These are phyloP conservation scores for Castanea crenata DNA, from an alignment of 306 rosid genomes.

Conservation along the genomic window DNA sequence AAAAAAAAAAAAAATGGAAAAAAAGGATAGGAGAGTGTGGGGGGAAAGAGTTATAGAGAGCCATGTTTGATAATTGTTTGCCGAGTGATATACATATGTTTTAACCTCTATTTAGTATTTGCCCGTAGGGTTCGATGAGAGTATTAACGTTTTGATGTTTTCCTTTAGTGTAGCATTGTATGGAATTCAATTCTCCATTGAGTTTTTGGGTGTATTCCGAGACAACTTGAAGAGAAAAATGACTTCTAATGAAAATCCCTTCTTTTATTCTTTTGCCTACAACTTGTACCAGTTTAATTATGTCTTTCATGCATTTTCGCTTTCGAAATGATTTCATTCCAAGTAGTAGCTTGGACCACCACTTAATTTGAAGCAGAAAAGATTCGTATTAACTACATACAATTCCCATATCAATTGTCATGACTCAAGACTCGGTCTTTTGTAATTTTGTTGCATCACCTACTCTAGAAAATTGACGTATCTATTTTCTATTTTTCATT, in stretches of 20 bases:
- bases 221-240: slow-evolving; percentile 3
- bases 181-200: not conserved
- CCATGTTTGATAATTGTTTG: slow-evolving; percentile 26
- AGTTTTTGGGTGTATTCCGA: slow-evolving; percentile 3
- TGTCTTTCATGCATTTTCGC: slow-evolving; percentile 53
- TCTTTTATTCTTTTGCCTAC: slow-evolving; percentile 8
- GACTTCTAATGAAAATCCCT: not conserved
- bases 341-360: slow-evolving; percentile 69
- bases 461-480: slow-evolving; percentile 33
- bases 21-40: not conserved
- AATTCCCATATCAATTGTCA: slow-evolving; percentile 28
- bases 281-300: slow-evolving; percentile 26
- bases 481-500: not conserved
- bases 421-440: slow-evolving; percentile 32
- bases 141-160: slow-evolving; percentile 16
- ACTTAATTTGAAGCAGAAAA: slow-evolving; percentile 6
- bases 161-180: slow-evolving; percentile 1
- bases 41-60: not conserved
- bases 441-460: slow-evolving; percentile 27
- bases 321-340: slow-evolving; percentile 67
- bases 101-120: slow-evolving; percentile 7
- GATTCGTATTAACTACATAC: slow-evolving; percentile 28
- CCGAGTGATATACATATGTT: slow-evolving; percentile 19
- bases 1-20: slow-evolving; percentile 5
- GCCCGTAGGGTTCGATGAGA: slow-evolving; percentile 9